phyloP scores from a whole-genome alignment of 1,139 yeast species.

The Hansenula lynferdii region DNA sequence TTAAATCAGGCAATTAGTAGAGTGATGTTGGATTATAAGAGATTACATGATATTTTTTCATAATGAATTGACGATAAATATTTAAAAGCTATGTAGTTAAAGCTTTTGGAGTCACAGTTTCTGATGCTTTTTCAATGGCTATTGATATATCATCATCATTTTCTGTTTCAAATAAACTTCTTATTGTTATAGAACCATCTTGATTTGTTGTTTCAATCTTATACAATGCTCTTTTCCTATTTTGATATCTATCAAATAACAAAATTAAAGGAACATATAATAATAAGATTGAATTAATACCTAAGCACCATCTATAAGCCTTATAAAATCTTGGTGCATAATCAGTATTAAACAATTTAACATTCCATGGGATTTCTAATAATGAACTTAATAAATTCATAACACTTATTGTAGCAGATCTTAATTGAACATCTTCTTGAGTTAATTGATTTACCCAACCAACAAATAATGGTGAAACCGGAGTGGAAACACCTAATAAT shows the following conservation, averaged over 20 bases:
- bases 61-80: neutral
- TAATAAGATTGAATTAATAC: conserved; percentile 6
- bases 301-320: conserved; percentile 12
- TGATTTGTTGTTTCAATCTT: neutral
- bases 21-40: neutral
- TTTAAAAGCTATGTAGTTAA: too few relatives aligned
- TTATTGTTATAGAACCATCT: neutral
- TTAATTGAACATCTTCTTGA: conserved; percentile 16
- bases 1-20: neutral
- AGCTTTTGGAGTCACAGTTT: too few relatives aligned
- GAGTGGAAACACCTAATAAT: conserved; percentile 13
- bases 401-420: conserved; percentile 16
- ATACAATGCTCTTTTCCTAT: conserved; percentile 11
- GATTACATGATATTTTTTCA: neutral
- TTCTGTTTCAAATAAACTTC: neutral
- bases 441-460: conserved; percentile 18
- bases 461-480: conserved; percentile 13
- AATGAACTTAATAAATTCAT: conserved; percentile 13
- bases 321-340: conserved; percentile 10
- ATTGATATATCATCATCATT: neutral
- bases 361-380: conserved; percentile 11
- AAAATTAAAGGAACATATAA: conserved; percentile 12
- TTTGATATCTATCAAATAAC: conserved; percentile 17
- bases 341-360: conserved; percentile 13
- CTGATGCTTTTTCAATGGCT: too few relatives aligned